Base-by-base conservation (phyloP, 305 asterid species). In the Fraxinus floribunda region DNA sequence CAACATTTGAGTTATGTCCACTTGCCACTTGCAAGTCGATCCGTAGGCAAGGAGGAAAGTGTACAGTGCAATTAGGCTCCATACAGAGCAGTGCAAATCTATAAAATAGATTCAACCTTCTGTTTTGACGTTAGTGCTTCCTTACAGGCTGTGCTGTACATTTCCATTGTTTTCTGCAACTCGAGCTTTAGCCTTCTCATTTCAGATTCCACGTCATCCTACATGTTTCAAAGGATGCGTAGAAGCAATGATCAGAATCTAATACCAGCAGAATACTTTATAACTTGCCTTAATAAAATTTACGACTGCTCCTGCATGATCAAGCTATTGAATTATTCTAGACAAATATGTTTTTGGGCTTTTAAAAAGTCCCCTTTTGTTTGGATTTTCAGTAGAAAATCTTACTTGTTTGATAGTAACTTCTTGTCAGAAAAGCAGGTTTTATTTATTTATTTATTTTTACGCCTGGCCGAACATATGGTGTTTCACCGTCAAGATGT, bases 101-200 rank as follows among this genome's bases (percentile, higher is more conserved):
- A 5, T 46, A n/a, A 30, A 5, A 46, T 41, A 36, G 80, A 41
- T 87, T 62, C 70, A 76, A 91, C 98, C 97, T 91, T 92, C 82
- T 94, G 97, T 85, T 93, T 89, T 7, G 94, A 93, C 0, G 95
- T 81, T 15, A 88, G 49, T 79, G 97, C 98, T 80, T 92, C 97
- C 85, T 93, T 95, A 82, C 94, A 95, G 39, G 94, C 98, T 18
- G 96, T 89, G 89, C 91, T 95, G 79, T 93, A 93, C 93, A 95
- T 86, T 57, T 92, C 96, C 95, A 95, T 91, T 30, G 97, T 93
- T 86, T 83, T 93, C 87, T 91, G 92, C 86, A 95, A 62, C 90
- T 95, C 95, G 2, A 88, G 80, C 86, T 93, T 94, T 82, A 94
- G 89, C 89, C 97, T 89, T 87, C 90, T 92, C 97, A 94, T 93